A percentile compares a stretch with the other conserved stretches of the same genome.
phyloP scores from a whole-genome alignment of 2,329 filamentous ascomycete genomes.

The Arthrobotrys sinensis region DNA sequence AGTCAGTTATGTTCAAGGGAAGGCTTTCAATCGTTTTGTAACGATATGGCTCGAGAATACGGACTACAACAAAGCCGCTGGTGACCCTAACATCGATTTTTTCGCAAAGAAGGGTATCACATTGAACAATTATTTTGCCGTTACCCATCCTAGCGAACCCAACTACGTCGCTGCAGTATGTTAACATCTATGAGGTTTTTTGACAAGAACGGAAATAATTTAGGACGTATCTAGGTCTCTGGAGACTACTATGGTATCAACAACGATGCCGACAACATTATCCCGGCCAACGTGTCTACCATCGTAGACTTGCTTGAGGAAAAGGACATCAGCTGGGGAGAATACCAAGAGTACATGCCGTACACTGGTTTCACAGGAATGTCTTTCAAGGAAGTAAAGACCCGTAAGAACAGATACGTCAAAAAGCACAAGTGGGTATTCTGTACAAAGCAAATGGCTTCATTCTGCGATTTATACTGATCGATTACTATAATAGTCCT shows the following conservation, averaged over 20 bases:
- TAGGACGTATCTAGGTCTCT: constrained; percentile 65
- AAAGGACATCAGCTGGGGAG: constrained; percentile 77
- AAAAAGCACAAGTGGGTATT: constrained; percentile 80
- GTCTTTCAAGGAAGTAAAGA: constrained; percentile 76
- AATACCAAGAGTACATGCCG: constrained; percentile 85
- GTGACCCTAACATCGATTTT: constrained; percentile 75
- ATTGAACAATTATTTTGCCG: constrained; percentile 74
- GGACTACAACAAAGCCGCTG: constrained; percentile 76
- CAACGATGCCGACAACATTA: constrained; percentile 76
- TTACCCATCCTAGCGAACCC: constrained; percentile 81
- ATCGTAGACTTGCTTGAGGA: constrained; percentile 79
- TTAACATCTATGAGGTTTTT: neutral
- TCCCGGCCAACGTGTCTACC: constrained; percentile 76
- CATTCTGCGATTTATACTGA: neutral
- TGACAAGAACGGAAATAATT: neutral
- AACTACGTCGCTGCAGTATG: constrained; percentile 79
- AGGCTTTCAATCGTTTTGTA: constrained; percentile 80
- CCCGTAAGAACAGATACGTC: constrained; percentile 81
- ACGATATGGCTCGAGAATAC: constrained; percentile 86
- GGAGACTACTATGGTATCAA: constrained; percentile 83
- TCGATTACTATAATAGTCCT: constrained; percentile 65
- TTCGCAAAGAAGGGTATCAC: constrained; percentile 76
- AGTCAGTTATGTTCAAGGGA: constrained; percentile 77
- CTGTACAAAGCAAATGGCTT: constrained; percentile 1
- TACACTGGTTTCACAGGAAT: constrained; percentile 80